These are phyloP conservation scores for Funneliformis caledonium DNA, from an alignment of 371 early-diverging fungal genomes.

Conservation along the genomic window DNA sequence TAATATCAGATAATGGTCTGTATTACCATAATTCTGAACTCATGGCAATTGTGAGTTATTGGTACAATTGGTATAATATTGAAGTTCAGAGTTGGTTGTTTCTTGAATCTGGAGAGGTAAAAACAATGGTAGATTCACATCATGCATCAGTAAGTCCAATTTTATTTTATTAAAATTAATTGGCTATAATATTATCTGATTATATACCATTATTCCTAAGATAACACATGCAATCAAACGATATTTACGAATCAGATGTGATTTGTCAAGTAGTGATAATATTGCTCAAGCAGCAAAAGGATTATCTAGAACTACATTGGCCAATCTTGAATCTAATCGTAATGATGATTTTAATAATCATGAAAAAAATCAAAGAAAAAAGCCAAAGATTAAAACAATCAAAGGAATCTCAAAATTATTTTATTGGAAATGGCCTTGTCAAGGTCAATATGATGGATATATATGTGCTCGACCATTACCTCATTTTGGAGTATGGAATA, in stretches of 20 bases:
- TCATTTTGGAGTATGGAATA: neutral
- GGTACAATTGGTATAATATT: neutral
- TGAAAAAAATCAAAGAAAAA: neutral
- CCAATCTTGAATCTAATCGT: neutral
- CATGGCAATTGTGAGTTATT: neutral
- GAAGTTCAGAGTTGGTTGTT: neutral
- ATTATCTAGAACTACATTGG: neutral
- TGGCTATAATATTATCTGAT: no score
- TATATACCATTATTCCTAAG: neutral
- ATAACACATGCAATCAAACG: neutral
- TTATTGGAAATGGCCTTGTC: neutral
- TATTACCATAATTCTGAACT: neutral
- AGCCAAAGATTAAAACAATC: conserved; percentile 1
- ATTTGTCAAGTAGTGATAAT: neutral
- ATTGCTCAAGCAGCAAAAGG: neutral
- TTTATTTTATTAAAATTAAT: no score
- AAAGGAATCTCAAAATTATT: neutral
- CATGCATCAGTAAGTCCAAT: no score
- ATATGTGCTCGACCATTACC: neutral
- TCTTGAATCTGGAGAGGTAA: neutral
- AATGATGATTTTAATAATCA: neutral
- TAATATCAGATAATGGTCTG: neutral
- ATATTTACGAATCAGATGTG: neutral
- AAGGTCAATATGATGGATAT: neutral
- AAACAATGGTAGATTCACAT: no score